phyloP scores from a whole-genome alignment of 345 rosid genomes.

The Brassica incana region DNA sequence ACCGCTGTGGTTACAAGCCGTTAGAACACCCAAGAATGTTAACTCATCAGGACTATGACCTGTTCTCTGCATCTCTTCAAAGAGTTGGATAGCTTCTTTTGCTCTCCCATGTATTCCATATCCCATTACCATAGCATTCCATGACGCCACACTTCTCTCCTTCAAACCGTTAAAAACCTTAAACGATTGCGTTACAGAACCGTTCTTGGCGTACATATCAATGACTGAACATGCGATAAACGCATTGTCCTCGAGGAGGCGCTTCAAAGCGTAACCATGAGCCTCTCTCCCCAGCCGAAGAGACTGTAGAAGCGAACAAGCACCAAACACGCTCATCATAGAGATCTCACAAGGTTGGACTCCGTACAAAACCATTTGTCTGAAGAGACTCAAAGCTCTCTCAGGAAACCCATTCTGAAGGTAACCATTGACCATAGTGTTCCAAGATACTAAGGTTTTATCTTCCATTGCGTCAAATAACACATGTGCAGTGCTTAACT shows the following conservation, averaged over 20 bases:
- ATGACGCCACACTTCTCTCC: conserved; percentile 48
- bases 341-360: conserved; percentile 49
- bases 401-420: conserved; percentile 54
- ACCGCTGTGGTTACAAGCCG: conserved; percentile 63
- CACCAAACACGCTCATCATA: conserved; percentile 45
- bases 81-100: conserved; percentile 52
- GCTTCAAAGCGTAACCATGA: conserved; percentile 57
- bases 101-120: conserved; percentile 62
- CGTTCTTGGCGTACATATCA: conserved; percentile 70
- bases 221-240: conserved; percentile 57
- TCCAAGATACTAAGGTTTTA: conserved; percentile 61
- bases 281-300: conserved; percentile 59
- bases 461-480: conserved; percentile 53
- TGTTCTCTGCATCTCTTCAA: conserved; percentile 55
- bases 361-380: conserved; percentile 47
- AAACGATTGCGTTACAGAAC: conserved; percentile 45
- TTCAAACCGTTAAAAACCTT: conserved; percentile 45
- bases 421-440: conserved; percentile 56
- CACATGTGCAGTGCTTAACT: conserved; percentile 42
- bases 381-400: conserved; percentile 52
- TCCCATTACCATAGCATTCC: conserved; percentile 70
- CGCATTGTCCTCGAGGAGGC: conserved; percentile 33
- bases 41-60: conserved; percentile 53
- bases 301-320: conserved; percentile 61
- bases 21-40: conserved; percentile 61